Evolutionary conservation across 176 grass and related monocot species (phyloP).

Genomic region (Themeda triandra): DNA sequence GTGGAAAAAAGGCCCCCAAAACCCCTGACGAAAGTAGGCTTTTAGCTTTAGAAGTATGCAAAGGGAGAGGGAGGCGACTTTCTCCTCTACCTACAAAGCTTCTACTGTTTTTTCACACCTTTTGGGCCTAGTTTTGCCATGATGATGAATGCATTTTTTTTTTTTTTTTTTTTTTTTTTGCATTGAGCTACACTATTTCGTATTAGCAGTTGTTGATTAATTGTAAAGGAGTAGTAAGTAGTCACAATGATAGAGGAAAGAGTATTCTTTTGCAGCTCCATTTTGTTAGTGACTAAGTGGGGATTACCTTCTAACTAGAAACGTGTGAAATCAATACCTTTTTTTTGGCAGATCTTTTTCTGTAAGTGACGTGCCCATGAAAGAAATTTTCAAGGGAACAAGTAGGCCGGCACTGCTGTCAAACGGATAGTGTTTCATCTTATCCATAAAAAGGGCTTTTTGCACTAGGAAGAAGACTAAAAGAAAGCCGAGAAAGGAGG

Average conservation of each 20-base stretch:
- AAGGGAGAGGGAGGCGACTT: conserved; percentile 14
- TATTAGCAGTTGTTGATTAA: not conserved
- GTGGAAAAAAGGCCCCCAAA: not conserved
- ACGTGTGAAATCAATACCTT: not conserved
- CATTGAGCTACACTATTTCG: not conserved
- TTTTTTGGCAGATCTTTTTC: not conserved
- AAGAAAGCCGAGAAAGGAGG: conserved; percentile 54
- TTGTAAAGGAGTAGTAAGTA: not conserved
- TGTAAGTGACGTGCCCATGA: not conserved
- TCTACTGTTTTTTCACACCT: conserved; percentile 6
- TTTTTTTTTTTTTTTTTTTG: not conserved
- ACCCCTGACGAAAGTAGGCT: conserved; percentile 41
- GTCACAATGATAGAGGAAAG: not conserved
- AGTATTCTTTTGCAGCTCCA: not conserved
- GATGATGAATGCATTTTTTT: not conserved
- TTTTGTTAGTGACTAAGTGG: conserved; percentile 3
- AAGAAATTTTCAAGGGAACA: not conserved
- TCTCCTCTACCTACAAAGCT: conserved; percentile 43
- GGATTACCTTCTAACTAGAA: not conserved
- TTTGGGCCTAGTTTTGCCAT: not conserved
- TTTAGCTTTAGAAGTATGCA: conserved; percentile 45
- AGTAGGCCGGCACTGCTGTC: not conserved
- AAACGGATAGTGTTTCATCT: not conserved
- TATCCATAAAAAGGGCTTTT: conserved; percentile 34
- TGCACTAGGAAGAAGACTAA: conserved; percentile 28